These are phyloP conservation scores for Lentinula sp. DNA, from an alignment of 768 basidiomycete genomes.

Conservation along the genomic window DNA sequence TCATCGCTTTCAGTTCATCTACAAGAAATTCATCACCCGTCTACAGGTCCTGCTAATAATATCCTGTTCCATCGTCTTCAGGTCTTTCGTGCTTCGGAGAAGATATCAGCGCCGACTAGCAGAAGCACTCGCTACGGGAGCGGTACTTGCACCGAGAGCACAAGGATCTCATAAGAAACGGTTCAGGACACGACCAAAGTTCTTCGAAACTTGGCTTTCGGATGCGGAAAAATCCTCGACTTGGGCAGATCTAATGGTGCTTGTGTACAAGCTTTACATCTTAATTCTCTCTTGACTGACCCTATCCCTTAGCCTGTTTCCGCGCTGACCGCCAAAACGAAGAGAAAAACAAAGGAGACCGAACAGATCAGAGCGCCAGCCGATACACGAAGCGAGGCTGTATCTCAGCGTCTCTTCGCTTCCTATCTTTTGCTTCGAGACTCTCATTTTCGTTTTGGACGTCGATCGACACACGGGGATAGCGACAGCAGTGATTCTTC, in stretches of 20 bases:
- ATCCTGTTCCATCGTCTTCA: constrained; percentile 56
- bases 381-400: neutral
- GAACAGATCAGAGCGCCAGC: neutral
- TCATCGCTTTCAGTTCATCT: neutral
- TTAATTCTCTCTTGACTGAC: neutral
- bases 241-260: constrained; percentile 47
- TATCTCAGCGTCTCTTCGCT: neutral
- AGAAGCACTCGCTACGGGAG: constrained; percentile 46
- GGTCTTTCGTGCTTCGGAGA: constrained; percentile 56
- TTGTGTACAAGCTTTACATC: neutral
- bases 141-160: constrained; percentile 33
- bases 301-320: constrained; percentile 13
- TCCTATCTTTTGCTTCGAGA: neutral
- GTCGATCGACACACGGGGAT: neutral
- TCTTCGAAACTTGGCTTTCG: constrained; percentile 41
- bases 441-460: neutral
- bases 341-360: neutral
- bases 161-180: constrained; percentile 33
- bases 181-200: constrained; percentile 42
- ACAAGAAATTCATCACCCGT: constrained; percentile 64
- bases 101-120: constrained; percentile 49
- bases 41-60: constrained; percentile 61
- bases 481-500: constrained; percentile 3
- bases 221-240: constrained; percentile 22
- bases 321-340: constrained; percentile 24